Evolutionary conservation across 2,329 filamentous ascomycete species (phyloP), one percentile per base, ranked within the genome.

Genomic region (Ceratocystis huliohia): DNA sequence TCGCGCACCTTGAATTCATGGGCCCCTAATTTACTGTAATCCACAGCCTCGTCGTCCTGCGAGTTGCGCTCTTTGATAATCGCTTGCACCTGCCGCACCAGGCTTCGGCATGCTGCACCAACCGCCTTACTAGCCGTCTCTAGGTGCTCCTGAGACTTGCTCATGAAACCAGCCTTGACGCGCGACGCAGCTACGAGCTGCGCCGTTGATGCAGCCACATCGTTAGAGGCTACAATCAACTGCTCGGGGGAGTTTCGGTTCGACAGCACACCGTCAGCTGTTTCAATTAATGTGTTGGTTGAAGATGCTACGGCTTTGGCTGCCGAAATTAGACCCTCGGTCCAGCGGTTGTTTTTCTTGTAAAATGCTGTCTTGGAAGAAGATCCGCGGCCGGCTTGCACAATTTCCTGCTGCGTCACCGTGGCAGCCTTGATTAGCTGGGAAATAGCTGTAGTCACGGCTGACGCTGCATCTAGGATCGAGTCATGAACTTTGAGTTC

Each of bases 261-360:
- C 1, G 88, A 92, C 66, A 99, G 87, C 48, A 99, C 94, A 22
- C 93, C 94, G 73, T 99, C 94, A 0, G 94, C 94, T 5, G 94
- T 99, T 81, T 99, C 94, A 73, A 99, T 99, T 71, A 99, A 84
- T 53, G 88, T 94, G 78, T 96, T 97, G 10, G 94, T 99, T 17
- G 91, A 95, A 1, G 84, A 83, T 2, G 94, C 94, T 20, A 99
- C 94, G 0, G 94, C 94, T 78, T 99, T 99, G 70, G 94, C 93
- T 0, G 94, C 94, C 46, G 91, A 96, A 74, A 99, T 96, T 68
- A 99, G 85, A 61, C 94, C 94, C 74, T 99, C 94, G 0, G 94
- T 99, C 94, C 94, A 99, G 64, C 94, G 85, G 78, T 97, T 99
- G 83, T 99, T 96, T 81, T 97, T 97, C 83, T 97, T 97, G 86